A percentile compares a stretch with the other conserved stretches of the same genome.
These are phyloP conservation scores for Linum tenue DNA, from an alignment of 345 rosid genomes.

Conservation along the genomic window DNA sequence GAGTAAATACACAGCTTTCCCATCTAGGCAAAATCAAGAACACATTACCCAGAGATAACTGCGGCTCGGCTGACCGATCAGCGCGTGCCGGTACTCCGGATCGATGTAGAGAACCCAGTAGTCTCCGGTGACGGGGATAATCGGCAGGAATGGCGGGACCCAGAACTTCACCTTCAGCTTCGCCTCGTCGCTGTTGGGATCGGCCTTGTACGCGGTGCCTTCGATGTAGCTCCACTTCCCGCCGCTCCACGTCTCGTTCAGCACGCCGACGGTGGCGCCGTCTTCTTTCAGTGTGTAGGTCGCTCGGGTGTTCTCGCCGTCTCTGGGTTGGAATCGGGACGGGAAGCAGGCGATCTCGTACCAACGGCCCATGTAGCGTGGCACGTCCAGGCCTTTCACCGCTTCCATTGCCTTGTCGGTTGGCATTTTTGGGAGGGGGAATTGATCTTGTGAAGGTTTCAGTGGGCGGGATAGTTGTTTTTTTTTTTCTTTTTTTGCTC, in stretches of 20 bases:
- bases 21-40: neutral
- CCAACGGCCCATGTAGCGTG: slow-evolving; percentile 87
- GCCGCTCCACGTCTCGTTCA: slow-evolving; percentile 70
- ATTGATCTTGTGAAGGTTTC: neutral
- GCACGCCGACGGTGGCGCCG: slow-evolving; percentile 56
- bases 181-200: slow-evolving; percentile 71
- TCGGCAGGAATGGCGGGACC: slow-evolving; percentile 78
- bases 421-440: slow-evolving; percentile 20
- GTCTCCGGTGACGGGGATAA: slow-evolving; percentile 68
- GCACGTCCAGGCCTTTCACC: slow-evolving; percentile 54
- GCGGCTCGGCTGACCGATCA: slow-evolving; percentile 70
- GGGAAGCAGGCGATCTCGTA: slow-evolving; percentile 90
- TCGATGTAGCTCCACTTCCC: slow-evolving; percentile 61
- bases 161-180: slow-evolving; percentile 86
- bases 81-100: slow-evolving; percentile 50
- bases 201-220: slow-evolving; percentile 67
- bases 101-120: slow-evolving; percentile 78
- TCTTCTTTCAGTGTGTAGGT: slow-evolving; percentile 65
- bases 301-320: slow-evolving; percentile 71
- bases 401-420: slow-evolving; percentile 53
- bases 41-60: slow-evolving; percentile 64
- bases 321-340: slow-evolving; percentile 62
- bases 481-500: too few species aligned
- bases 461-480: too few species aligned
- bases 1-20: neutral